Evolutionary conservation across 441 rosid species (phyloP).

Genomic region (Euphorbia schlechtendalii): DNA sequence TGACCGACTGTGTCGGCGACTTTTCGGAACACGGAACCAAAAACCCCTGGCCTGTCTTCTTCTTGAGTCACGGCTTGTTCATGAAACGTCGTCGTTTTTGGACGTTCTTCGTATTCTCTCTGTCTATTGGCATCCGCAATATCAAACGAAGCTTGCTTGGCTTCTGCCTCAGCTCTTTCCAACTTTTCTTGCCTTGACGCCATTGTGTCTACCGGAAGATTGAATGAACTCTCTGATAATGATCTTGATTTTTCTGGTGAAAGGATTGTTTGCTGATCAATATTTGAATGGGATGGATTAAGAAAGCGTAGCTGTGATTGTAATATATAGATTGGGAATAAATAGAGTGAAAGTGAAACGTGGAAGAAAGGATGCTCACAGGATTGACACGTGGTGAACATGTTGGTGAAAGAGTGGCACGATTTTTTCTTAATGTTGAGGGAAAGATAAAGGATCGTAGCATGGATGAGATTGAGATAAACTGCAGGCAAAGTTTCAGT

Average conservation of each 20-base stretch:
- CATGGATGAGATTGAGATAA: too few relatives aligned
- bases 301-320: neutral
- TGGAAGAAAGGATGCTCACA: neutral
- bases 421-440: neutral
- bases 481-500: too few relatives aligned
- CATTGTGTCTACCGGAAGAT: too few relatives aligned
- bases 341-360: constrained; percentile 1
- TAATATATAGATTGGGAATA: neutral
- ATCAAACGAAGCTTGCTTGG: constrained; percentile 34
- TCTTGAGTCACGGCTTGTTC: constrained; percentile 3
- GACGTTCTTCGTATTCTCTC: constrained; percentile 15
- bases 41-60: constrained; percentile 35
- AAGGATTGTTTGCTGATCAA: too few relatives aligned
- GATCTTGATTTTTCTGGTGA: too few relatives aligned
- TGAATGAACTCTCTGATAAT: too few relatives aligned
- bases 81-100: constrained; percentile 18
- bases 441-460: neutral
- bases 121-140: constrained; percentile 31
- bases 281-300: too few relatives aligned
- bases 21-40: constrained; percentile 47
- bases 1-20: constrained; percentile 49
- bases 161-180: constrained; percentile 36
- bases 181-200: constrained; percentile 38
- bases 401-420: neutral
- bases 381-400: constrained; percentile 16